Evolutionary conservation across 768 basidiomycete genomes (phyloP).

Genomic region (Daedalea quercina): DNA sequence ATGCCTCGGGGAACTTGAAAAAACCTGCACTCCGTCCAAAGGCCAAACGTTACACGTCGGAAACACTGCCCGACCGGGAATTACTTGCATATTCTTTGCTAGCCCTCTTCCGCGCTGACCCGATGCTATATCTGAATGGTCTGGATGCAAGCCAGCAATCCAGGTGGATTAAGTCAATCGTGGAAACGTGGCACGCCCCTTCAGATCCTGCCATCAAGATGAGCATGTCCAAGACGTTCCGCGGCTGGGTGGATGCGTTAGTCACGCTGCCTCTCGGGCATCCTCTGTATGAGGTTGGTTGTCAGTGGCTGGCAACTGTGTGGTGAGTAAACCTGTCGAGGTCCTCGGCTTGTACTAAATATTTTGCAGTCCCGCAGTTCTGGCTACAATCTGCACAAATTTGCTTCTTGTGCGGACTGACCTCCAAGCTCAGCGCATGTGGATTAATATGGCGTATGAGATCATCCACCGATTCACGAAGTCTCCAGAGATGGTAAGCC

Average conservation of each 20-base stretch:
- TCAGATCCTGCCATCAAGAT: constrained; percentile 62
- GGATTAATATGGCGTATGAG: constrained; percentile 59
- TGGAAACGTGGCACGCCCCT: constrained; percentile 56
- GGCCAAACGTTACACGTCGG: constrained; percentile 47
- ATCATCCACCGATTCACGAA: constrained; percentile 49
- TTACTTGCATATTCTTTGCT: constrained; percentile 64
- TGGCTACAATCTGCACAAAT: constrained; percentile 47
- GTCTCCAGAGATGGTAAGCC: constrained; percentile 25
- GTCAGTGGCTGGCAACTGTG: constrained; percentile 24
- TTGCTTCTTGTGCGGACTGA: constrained; percentile 56
- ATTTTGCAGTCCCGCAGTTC: constrained; percentile 19
- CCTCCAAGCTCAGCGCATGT: constrained; percentile 56
- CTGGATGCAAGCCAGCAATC: constrained; percentile 34
- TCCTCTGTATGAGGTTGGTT: constrained; percentile 28
- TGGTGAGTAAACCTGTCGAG: neutral
- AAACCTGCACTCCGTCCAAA: constrained; percentile 52
- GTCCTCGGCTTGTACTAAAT: neutral
- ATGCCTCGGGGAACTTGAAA: constrained; percentile 47
- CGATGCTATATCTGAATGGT: constrained; percentile 46
- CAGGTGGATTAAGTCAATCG: constrained; percentile 39
- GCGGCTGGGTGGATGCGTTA: constrained; percentile 35
- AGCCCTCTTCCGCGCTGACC: constrained; percentile 57
- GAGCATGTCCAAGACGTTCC: constrained; percentile 45
- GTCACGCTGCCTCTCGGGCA: constrained; percentile 37
- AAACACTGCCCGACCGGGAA: constrained; percentile 63